These are phyloP conservation scores for Populus hybrid DNA, from an alignment of 441 rosid species.

Conservation along the genomic window DNA sequence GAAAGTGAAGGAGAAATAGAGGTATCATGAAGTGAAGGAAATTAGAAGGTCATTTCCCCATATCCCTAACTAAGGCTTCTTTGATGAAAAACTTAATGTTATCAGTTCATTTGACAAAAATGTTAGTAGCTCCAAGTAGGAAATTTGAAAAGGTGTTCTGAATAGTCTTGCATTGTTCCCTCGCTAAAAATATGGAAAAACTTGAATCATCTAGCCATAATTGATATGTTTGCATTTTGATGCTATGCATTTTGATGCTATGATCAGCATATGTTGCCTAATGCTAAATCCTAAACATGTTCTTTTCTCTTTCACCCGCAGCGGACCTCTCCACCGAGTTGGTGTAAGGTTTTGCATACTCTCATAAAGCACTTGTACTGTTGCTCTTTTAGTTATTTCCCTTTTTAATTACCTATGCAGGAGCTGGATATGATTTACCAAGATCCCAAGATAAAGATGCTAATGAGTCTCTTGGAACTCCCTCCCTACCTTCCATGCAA, in stretches of 20 bases:
- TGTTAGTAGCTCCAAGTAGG: neutral
- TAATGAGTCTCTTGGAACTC: slow-evolving; percentile 26
- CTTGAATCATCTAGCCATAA: neutral
- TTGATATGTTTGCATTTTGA: neutral
- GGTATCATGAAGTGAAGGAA: neutral
- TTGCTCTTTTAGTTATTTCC: slow-evolving; percentile 3
- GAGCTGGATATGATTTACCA: slow-evolving; percentile 31
- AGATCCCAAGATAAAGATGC: slow-evolving; percentile 35
- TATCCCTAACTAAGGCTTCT: neutral
- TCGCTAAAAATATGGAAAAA: neutral
- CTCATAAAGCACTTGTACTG: neutral
- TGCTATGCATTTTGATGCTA: neutral
- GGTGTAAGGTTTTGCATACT: neutral
- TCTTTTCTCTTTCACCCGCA: neutral
- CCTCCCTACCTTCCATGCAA: slow-evolving; percentile 31
- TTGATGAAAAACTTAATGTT: neutral
- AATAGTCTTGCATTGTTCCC: neutral
- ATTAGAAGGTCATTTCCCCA: neutral
- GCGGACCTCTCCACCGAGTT: neutral
- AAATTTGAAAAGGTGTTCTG: neutral
- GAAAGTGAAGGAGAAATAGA: neutral
- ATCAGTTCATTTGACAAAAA: neutral
- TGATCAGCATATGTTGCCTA: neutral
- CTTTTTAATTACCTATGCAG: slow-evolving; percentile 30
- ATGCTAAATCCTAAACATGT: neutral